Evolutionary conservation across 345 rosid genomes (phyloP), one percentile per base, ranked within the genome.

Genomic region (Murraya koenigii): DNA sequence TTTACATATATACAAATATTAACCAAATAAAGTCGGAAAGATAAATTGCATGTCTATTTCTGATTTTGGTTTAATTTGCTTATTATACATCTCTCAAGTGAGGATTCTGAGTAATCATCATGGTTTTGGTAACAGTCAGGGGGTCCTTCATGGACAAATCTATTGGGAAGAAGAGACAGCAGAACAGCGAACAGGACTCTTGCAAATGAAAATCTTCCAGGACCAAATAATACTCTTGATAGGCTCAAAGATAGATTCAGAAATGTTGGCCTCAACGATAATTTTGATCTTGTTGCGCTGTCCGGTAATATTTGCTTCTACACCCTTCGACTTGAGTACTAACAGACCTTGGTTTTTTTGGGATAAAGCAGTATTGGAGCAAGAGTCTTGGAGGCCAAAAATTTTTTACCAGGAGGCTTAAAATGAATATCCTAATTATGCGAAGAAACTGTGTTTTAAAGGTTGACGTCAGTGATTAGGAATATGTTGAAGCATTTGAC

Each of bases 81-180:
- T 44, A 13, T 44, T 41, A 44, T 44, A 13, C 49, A 44, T 3
- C 49, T 1, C 49, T 49, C 4, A 19, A 52, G 25, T 15, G 32
- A 32, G 26, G n/a, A 13, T 47, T 47, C 8, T 13, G 17, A 28
- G 6, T 41, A 26, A 19, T 23, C 66, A 74, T 33, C 62, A 1
- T 44, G 17, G 7, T 0, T 11, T 5, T 64, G 35, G 35, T 17
- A 11, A 20, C 78, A 86, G 87, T 65, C 84, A 11, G 84, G 82
- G 33, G 87, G 89, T 13, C 87, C 87, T 8, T 35, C 70, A 1
- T 84, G 87, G 87, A 15, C 63, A 35, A 67, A 54, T 76, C 59
- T 44, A 23, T 26, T 81, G 39, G 87, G 87, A 41, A 84, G 87
- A 81, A 81, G 82, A 72, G 87, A 84, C 71, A 38, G 87, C 67